A percentile compares a stretch with the other conserved stretches of the same genome.
phyloP scores from a whole-genome alignment of 2,329 filamentous ascomycete genomes.

The Aspergillus caelatus region DNA sequence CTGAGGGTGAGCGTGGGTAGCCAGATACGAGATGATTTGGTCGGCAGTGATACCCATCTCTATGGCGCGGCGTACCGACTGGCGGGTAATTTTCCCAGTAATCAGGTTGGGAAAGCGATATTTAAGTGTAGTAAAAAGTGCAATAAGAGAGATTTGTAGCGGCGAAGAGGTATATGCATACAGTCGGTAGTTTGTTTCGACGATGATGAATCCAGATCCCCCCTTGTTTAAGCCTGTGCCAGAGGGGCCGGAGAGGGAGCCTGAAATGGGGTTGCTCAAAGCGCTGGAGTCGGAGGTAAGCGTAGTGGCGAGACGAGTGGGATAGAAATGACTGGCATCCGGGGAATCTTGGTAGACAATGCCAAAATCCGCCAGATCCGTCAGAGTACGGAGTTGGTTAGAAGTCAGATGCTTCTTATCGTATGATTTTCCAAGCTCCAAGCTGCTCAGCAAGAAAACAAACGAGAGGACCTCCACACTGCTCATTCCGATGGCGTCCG shows the following conservation, averaged over 20 bases:
- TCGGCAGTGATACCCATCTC: slow-evolving; percentile 88
- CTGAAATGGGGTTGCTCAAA: slow-evolving; percentile 71
- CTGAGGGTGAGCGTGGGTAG: slow-evolving; percentile 90
- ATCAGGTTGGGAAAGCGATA: slow-evolving; percentile 95
- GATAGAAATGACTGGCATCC: slow-evolving; percentile 68
- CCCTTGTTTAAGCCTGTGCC: slow-evolving; percentile 34
- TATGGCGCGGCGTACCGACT: slow-evolving; percentile 85
- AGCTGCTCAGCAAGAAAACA: slow-evolving; percentile 89
- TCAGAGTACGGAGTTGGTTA: slow-evolving; percentile 84
- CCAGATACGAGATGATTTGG: slow-evolving; percentile 92
- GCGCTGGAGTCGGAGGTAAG: slow-evolving; percentile 77
- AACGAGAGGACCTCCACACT: slow-evolving; percentile 94
- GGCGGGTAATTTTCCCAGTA: slow-evolving; percentile 84
- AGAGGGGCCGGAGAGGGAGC: slow-evolving; percentile 55
- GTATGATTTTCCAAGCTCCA: slow-evolving; percentile 90
- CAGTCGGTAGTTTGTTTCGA: slow-evolving; percentile 96
- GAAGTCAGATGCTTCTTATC: slow-evolving; percentile 80
- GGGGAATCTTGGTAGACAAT: slow-evolving; percentile 70
- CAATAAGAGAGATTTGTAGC: slow-evolving; percentile 90
- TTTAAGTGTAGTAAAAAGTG: slow-evolving; percentile 83
- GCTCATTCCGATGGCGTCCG: slow-evolving; percentile 74
- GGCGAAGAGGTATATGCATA: slow-evolving; percentile 96
- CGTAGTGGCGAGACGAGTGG: slow-evolving; percentile 90
- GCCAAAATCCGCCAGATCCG: slow-evolving; percentile 87
- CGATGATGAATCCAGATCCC: slow-evolving; percentile 76